Percentiles rank a stretch among this genome's conserved stretches.
phyloP scores from a whole-genome alignment of 1,284 basidiomycete species.

The Irpex sp. region DNA sequence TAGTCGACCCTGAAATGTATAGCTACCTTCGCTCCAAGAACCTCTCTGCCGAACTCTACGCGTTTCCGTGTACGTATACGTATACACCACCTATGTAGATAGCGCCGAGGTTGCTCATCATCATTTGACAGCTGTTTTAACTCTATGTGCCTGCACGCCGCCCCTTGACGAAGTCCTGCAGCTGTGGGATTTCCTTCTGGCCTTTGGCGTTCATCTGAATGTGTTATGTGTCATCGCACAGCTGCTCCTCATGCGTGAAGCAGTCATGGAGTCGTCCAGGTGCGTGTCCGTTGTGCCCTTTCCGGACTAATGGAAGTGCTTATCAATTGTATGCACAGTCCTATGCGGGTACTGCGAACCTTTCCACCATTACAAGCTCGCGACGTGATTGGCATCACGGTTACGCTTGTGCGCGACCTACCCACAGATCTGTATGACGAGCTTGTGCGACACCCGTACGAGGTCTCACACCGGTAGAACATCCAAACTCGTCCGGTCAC shows the following conservation, averaged over 20 bases:
- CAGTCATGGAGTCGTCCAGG: constrained; percentile 84
- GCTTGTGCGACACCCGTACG: constrained; percentile 87
- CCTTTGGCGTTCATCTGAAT: constrained; percentile 95
- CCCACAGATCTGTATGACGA: constrained; percentile 88
- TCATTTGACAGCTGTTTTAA: constrained; percentile 74
- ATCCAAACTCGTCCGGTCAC: not conserved
- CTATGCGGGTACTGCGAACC: constrained; percentile 93
- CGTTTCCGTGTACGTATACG: constrained; percentile 81
- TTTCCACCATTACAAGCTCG: constrained; percentile 90
- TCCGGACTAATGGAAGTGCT: not conserved
- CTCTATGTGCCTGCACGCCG: constrained; percentile 94
- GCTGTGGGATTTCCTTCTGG: constrained; percentile 96
- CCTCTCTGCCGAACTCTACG: constrained; percentile 96
- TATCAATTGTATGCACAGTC: constrained; percentile 44
- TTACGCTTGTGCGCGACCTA: constrained; percentile 89
- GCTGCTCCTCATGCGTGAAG: constrained; percentile 83
- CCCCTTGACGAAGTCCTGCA: constrained; percentile 91
- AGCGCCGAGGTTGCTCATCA: not conserved
- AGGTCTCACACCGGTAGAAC: constrained; percentile 15
- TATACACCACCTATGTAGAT: not conserved
- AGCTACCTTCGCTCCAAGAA: constrained; percentile 84
- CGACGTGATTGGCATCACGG: constrained; percentile 87
- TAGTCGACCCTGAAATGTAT: constrained; percentile 86
- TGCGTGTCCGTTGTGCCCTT: constrained; percentile 31
- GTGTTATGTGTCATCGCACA: constrained; percentile 96